Base-by-base conservation (phyloP, 441 rosid genomes). In the Pelargonium fulgidum region DNA sequence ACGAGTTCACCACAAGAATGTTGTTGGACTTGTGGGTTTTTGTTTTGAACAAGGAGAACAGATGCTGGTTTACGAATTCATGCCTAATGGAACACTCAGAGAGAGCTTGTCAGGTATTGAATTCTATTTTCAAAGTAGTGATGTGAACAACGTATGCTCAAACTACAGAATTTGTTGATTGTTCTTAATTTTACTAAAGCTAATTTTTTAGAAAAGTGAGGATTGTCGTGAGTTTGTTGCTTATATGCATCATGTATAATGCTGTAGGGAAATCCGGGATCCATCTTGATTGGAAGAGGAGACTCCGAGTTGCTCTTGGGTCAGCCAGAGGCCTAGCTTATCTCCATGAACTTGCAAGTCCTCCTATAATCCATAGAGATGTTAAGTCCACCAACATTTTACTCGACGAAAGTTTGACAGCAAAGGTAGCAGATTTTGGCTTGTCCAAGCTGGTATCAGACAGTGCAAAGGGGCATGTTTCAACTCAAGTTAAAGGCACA, bases 401-500 rank as follows among this genome's bases (percentile, higher is more conserved):
- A 67, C 62, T 94, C 74, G 99, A 94, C 67, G 98, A 94, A 74
- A 85, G 81, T 59, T 83, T 92, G 80, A 92, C 91, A 0, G 97
- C 99, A 33, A 94, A 92, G 64, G 98, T 94, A 70, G 97, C 98
- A n/a, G 99, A 94, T 78, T 94, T 94, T 71, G 99, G 99, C 48
- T 74, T 94, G 77, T 94, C 96, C 4, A 94, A 94, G 81, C 86
- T 92, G 4, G 93, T 94, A 61, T 87, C 94, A 1, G 97, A 92
- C 79, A 79, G 90, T 73, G 68, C 89, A 45, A 92, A 89, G 75
- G 98, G 97, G 33, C 99, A 92, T 71, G 96, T 92, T 66, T 92
- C 99, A 33, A 94, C 99, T 63, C 99, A 94, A 87, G 99, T 94
- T 56, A 94, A 92, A 76, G 99, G 99, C 84, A 94, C 99, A 47